phyloP scores from a whole-genome alignment of 305 asterid genomes.

The Fraxinus greggii region DNA sequence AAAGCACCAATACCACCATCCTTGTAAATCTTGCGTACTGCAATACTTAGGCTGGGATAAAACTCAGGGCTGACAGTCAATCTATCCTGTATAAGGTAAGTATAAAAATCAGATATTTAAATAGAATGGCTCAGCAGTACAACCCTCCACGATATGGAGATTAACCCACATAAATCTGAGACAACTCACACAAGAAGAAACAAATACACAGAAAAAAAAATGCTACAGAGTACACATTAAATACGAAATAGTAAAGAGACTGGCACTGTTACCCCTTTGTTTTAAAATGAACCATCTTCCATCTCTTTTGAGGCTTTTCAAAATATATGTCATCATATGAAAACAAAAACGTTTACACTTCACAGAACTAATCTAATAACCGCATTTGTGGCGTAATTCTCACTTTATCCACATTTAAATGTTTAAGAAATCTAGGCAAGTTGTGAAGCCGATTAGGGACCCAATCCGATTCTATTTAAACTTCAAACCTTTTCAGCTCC shows the following conservation, averaged over 20 bases:
- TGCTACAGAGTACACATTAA: not conserved
- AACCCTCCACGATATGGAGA: not conserved
- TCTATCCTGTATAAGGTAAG: constrained; percentile 64
- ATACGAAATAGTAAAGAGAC: not conserved
- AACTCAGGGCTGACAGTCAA: constrained; percentile 74
- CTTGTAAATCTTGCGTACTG: constrained; percentile 58
- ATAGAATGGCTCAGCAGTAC: not conserved
- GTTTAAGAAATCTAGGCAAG: not conserved
- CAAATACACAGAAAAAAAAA: not conserved
- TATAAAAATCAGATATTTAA: not conserved
- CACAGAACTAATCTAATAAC: not conserved
- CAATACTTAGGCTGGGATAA: constrained; percentile 71
- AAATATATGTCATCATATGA: not conserved
- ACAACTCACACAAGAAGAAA: not conserved
- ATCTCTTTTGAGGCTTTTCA: not conserved
- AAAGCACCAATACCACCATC: constrained; percentile 77
- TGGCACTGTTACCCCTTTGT: not conserved
- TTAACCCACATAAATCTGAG: not conserved
- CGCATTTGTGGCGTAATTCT: not conserved
- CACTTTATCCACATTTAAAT: not conserved
- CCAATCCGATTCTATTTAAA: not conserved
- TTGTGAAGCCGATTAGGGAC: not conserved
- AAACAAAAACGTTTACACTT: not conserved
- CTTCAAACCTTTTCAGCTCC: not conserved
- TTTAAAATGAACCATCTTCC: not conserved